Evolutionary conservation across 345 rosid species (phyloP).

Genomic region (Ricinus communis): DNA sequence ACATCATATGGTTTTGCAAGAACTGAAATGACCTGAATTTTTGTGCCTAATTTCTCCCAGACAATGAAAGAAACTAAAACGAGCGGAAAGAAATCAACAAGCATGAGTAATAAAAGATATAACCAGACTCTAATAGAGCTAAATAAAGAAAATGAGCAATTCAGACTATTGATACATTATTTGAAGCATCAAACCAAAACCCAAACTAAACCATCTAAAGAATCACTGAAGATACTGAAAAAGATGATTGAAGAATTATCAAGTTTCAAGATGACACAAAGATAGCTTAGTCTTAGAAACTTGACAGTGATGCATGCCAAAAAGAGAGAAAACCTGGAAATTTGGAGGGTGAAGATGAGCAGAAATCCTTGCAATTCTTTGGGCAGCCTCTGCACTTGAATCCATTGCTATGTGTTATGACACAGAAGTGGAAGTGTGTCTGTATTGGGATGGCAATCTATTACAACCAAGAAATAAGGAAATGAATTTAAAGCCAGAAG

Average conservation of each 20-base stretch:
- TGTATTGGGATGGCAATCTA: slow-evolving; percentile 9
- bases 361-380: slow-evolving; percentile 57
- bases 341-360: slow-evolving; percentile 63
- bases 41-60: too few species aligned
- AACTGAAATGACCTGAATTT: too few species aligned
- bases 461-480: background rate
- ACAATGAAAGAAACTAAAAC: too few species aligned
- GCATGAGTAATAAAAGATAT: too few species aligned
- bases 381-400: slow-evolving; percentile 43
- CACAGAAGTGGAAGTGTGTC: background rate
- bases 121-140: too few species aligned
- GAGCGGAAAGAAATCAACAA: too few species aligned
- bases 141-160: background rate
- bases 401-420: slow-evolving; percentile 38
- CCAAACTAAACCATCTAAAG: background rate
- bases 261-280: background rate
- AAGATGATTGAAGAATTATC: too few species aligned
- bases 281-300: background rate
- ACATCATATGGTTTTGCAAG: too few species aligned
- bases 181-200: too few species aligned
- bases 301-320: background rate
- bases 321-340: slow-evolving; percentile 42
- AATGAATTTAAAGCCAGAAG: slow-evolving; percentile 16
- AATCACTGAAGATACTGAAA: background rate
- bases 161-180: too few species aligned